Percentiles rank a stretch among this genome's conserved stretches.
Evolutionary conservation across 306 rosid genomes (phyloP).

Genomic region (Cicer chorassanicum): DNA sequence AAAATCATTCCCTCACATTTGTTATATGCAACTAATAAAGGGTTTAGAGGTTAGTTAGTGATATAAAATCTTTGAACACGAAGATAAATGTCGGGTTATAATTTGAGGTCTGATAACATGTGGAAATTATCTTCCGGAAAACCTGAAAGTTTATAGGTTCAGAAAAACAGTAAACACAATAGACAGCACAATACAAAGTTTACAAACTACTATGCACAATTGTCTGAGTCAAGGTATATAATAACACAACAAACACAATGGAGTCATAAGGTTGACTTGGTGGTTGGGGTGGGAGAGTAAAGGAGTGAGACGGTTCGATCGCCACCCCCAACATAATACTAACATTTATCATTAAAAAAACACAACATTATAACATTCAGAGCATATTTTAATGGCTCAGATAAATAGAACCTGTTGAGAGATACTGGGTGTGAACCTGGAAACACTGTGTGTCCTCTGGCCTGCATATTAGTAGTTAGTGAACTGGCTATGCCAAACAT

Average conservation of each 20-base stretch:
- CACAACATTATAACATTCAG: background rate
- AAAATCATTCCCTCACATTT: background rate
- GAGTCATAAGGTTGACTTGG: background rate
- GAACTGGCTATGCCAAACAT: slow-evolving; percentile 39
- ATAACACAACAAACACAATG: background rate
- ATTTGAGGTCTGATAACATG: slow-evolving; percentile 1
- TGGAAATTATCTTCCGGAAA: slow-evolving; percentile 8
- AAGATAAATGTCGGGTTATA: slow-evolving; percentile 24
- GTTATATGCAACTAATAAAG: slow-evolving; percentile 1
- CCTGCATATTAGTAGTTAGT: slow-evolving; percentile 61
- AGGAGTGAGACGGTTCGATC: background rate
- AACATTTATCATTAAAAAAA: background rate
- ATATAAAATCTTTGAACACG: slow-evolving; percentile 15
- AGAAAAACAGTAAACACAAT: background rate
- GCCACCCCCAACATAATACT: background rate
- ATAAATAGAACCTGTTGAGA: slow-evolving; percentile 78
- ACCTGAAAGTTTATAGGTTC: slow-evolving; percentile 16
- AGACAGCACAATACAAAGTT: slow-evolving; percentile 25
- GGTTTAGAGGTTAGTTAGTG: background rate
- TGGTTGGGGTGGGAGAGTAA: background rate
- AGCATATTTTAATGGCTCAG: slow-evolving; percentile 37
- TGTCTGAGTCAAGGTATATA: slow-evolving; percentile 5
- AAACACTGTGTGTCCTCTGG: slow-evolving; percentile 80
- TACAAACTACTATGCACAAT: slow-evolving; percentile 23
- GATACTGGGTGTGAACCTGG: slow-evolving; percentile 99